Percentiles rank a stretch among this genome's conserved stretches.
phyloP scores from a whole-genome alignment of 2,329 filamentous ascomycete species.

The Trichoderma sp. region DNA sequence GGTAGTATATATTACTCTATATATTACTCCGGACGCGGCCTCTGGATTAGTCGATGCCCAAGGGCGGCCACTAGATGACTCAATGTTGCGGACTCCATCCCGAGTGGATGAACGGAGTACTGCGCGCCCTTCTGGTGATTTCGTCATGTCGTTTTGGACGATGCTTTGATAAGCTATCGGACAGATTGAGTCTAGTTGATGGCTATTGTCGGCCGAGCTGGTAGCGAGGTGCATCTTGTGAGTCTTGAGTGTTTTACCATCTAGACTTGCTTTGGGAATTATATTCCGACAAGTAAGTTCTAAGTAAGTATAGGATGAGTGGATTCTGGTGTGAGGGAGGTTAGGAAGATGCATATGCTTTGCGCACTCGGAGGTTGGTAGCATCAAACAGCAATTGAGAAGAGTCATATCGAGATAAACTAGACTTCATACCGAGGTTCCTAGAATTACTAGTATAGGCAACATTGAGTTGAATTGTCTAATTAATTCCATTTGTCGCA shows the following conservation, averaged over 20 bases:
- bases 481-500: too few species aligned
- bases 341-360: not conserved
- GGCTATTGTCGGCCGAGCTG: not conserved
- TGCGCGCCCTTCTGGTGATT: not conserved
- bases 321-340: not conserved
- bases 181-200: not conserved
- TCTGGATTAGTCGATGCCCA: not conserved
- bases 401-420: not conserved
- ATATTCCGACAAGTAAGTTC: not conserved
- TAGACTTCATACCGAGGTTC: too few species aligned
- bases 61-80: not conserved
- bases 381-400: not conserved
- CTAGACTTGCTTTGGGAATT: not conserved
- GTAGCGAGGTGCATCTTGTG: not conserved
- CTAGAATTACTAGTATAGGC: too few species aligned
- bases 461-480: not conserved
- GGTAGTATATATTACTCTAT: not conserved
- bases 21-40: not conserved
- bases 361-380: not conserved
- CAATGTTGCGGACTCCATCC: not conserved
- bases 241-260: not conserved
- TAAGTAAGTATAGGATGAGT: not conserved
- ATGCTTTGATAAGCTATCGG: not conserved
- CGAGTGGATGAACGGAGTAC: not conserved
- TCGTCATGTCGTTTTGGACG: not conserved